Evolutionary conservation across 73 alveolate genomes (phyloP).

Genomic region (Stentor roeselii): DNA sequence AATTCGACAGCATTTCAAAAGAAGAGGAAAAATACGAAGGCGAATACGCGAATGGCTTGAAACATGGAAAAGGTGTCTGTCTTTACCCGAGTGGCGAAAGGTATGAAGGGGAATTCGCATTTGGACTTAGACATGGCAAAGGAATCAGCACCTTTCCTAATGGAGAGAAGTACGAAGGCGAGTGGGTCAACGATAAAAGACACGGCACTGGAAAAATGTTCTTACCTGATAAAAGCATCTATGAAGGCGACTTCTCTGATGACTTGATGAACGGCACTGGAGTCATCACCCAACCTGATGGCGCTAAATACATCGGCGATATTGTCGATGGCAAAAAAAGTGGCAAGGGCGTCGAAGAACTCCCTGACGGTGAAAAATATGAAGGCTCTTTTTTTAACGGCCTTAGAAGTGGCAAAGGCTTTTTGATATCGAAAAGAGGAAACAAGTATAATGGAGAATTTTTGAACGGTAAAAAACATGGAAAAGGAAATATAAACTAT

Average conservation of each 20-base stretch:
- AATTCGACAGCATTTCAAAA: too few relatives aligned
- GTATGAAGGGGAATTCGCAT: slow-evolving; percentile 8
- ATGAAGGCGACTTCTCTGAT: slow-evolving; percentile 16
- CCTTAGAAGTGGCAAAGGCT: slow-evolving; percentile 38
- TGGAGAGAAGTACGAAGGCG: slow-evolving; percentile 21
- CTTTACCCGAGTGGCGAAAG: too few relatives aligned
- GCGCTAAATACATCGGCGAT: slow-evolving; percentile 7
- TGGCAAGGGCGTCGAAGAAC: slow-evolving; percentile 1
- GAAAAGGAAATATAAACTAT: slow-evolving; percentile 29
- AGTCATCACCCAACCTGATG: background rate
- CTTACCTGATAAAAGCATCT: too few relatives aligned
- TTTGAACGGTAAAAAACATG: slow-evolving; percentile 22
- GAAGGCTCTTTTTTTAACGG: slow-evolving; percentile 50
- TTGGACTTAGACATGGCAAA: background rate
- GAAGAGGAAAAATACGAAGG: too few relatives aligned
- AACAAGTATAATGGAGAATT: slow-evolving; percentile 38
- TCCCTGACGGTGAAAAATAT: slow-evolving; percentile 38
- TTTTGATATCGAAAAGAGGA: slow-evolving; percentile 34
- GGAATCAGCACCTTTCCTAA: background rate
- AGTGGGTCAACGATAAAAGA: background rate
- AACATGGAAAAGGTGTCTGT: too few relatives aligned
- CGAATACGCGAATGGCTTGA: too few relatives aligned
- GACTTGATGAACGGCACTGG: slow-evolving; percentile 16
- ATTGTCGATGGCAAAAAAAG: background rate
- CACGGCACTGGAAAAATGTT: background rate